phyloP scores from a whole-genome alignment of 139 green algal genomes.

The Haematococcus sp. region DNA sequence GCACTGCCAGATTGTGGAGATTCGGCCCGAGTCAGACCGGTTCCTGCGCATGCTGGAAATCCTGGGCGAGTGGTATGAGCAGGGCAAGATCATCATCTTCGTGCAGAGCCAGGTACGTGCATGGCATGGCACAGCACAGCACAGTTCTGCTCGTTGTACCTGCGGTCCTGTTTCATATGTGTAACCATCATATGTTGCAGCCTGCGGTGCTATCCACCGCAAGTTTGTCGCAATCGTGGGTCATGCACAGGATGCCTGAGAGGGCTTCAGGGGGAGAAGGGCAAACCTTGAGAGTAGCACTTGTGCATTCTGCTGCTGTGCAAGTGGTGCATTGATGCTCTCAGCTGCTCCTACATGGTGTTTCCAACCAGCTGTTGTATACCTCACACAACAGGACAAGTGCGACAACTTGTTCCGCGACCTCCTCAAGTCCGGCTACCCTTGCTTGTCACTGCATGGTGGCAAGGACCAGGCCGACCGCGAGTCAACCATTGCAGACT shows the following conservation, averaged over 20 bases:
- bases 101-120: slow-evolving; percentile 29
- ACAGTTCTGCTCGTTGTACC: not conserved
- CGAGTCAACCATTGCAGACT: slow-evolving; percentile 94
- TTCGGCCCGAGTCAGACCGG: slow-evolving; percentile 80
- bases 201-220: not conserved
- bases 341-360: no score
- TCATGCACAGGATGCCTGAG: no score
- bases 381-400: no score
- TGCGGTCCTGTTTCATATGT: not conserved
- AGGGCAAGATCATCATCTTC: slow-evolving; percentile 73
- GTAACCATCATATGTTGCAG: not conserved
- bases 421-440: slow-evolving; percentile 78
- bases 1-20: slow-evolving; percentile 84
- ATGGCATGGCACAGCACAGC: not conserved
- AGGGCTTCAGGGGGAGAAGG: no score
- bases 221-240: not conserved
- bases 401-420: slow-evolving; percentile 88
- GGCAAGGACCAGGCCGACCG: slow-evolving; percentile 97
- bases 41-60: slow-evolving; percentile 96
- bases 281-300: no score
- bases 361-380: no score
- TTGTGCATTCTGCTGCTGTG: no score
- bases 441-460: slow-evolving; percentile 92
- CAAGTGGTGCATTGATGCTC: no score
- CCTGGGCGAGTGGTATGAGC: slow-evolving; percentile 85